Conservation (phyloP, 2,329 filamentous ascomycete species). For the Gliomastix tumulicola region DNA sequence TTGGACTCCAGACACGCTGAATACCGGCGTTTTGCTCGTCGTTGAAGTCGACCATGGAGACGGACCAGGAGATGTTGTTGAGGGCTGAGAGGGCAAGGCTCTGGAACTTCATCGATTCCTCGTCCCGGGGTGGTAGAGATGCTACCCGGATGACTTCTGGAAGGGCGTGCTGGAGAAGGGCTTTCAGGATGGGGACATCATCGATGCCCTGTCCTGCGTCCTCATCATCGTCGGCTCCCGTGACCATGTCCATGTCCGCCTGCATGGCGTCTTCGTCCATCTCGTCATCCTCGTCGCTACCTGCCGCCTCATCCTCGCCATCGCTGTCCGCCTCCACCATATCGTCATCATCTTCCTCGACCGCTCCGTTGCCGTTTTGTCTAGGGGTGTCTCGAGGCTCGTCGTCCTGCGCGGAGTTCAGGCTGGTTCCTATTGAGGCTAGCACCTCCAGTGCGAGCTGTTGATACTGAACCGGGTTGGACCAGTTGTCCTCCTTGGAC, state of each 20-base stretch:
- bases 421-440: conserved; percentile 55
- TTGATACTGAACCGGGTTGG: conserved; percentile 36
- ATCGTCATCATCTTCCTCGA: conserved; percentile 29
- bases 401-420: conserved; percentile 42
- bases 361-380: conserved; percentile 10
- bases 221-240: conserved; percentile 37
- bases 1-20: conserved; percentile 44
- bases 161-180: conserved; percentile 24
- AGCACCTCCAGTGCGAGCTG: conserved; percentile 54
- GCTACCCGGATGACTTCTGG: conserved; percentile 40
- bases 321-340: conserved; percentile 28
- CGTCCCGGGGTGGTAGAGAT: conserved; percentile 28
- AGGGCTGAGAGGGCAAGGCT: conserved; percentile 51
- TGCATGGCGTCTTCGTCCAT: conserved; percentile 51
- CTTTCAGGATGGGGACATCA: conserved; percentile 46
- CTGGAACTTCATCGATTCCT: conserved; percentile 38
- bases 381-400: conserved; percentile 7
- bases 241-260: conserved; percentile 60
- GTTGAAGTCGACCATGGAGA: conserved; percentile 53
- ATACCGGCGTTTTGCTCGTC: conserved; percentile 45
- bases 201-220: conserved; percentile 29
- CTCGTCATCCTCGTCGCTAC: conserved; percentile 33
- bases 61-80: conserved; percentile 62
- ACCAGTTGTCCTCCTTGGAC: conserved; percentile 25
- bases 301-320: conserved; percentile 26